Base-by-base conservation (phyloP, 305 asterid genomes). In the Fraxinus baroniana region DNA sequence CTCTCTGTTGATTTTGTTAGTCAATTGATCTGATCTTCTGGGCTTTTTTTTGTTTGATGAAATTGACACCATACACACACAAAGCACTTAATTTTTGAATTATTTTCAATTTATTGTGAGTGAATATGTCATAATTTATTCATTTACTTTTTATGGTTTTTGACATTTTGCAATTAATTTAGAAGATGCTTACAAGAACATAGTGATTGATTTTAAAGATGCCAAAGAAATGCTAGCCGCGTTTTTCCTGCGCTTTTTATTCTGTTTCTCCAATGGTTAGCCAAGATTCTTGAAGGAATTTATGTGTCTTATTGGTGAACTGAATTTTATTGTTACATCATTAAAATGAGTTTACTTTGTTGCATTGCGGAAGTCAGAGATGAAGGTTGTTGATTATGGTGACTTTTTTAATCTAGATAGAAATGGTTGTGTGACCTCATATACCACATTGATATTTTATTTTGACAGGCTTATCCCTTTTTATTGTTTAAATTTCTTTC, bases 161-260 rank as follows among this genome's bases (percentile, higher is more conserved):
- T 49, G 80, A 80, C 78, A 28, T 79, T 77, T 20, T 80, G 81
- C 79, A 77, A 85, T 75, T 84, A 80, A 84, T 78, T 37, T 49
- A 76, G 55, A 76, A 72, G 82, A 77, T 76, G 57, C 87, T 72
- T 85, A 77, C 78, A 36, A 84, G 77, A 81, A 80, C 79, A 74
- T 73, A 22, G 72, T 41, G 15, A 13, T 80, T 79, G 71, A 62
- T 18, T 52, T 7, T 26, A 52, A 74, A 84, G 86, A 80, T 82
- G 88, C 87, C 90, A 85, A 83, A 86, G 85, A 85, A 71, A 74
- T 85, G 41, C 87, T 83, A 86, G 84, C 90, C 84, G 90, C 80
- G 78, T 44, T 55, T 4, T 74, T 26, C 80, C 71, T 70, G 81
- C 18, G 28, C 57, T 75, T 49, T 49, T 83, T 71, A 39, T 80